phyloP scores from a whole-genome alignment of 2,329 filamentous ascomycete genomes.

The Stachybotrys chartarum region DNA sequence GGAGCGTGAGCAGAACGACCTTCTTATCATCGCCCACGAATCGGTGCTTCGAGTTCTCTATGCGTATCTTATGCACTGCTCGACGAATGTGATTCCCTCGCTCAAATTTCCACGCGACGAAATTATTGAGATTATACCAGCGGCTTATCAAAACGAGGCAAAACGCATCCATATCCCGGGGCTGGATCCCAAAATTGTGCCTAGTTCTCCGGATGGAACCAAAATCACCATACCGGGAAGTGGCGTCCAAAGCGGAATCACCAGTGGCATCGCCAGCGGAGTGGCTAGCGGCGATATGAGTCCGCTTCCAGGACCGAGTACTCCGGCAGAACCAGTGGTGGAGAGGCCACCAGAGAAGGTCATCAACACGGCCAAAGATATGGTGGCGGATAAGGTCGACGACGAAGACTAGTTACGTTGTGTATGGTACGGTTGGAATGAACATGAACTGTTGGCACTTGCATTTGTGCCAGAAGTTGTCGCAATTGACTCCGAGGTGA shows the following conservation, averaged over 20 bases:
- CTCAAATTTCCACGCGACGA: constrained; percentile 92
- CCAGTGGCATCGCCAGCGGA: constrained; percentile 13
- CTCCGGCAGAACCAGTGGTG: constrained; percentile 31
- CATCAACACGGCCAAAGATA: constrained; percentile 40
- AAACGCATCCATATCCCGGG: constrained; percentile 81
- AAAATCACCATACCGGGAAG: constrained; percentile 60
- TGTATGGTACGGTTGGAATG: background rate
- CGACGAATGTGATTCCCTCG: constrained; percentile 86
- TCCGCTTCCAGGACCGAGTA: constrained; percentile 40
- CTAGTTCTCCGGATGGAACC: constrained; percentile 73
- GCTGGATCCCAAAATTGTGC: constrained; percentile 59
- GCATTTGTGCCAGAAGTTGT: background rate
- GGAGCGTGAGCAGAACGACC: constrained; percentile 91
- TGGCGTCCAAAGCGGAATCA: constrained; percentile 14
- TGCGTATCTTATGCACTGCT: constrained; percentile 97
- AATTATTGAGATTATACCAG: constrained; percentile 97
- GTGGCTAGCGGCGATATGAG: constrained; percentile 27
- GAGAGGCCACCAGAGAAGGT: constrained; percentile 41
- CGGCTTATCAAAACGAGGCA: constrained; percentile 93
- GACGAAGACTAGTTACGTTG: constrained; percentile 36
- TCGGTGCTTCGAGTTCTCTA: constrained; percentile 96
- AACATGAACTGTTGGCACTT: background rate
- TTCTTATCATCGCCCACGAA: constrained; percentile 98
- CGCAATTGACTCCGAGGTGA: no score
- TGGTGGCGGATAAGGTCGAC: constrained; percentile 44